These are phyloP conservation scores for Maudiozyma turicensis DNA, from an alignment of 805 yeast species.

Conservation along the genomic window DNA sequence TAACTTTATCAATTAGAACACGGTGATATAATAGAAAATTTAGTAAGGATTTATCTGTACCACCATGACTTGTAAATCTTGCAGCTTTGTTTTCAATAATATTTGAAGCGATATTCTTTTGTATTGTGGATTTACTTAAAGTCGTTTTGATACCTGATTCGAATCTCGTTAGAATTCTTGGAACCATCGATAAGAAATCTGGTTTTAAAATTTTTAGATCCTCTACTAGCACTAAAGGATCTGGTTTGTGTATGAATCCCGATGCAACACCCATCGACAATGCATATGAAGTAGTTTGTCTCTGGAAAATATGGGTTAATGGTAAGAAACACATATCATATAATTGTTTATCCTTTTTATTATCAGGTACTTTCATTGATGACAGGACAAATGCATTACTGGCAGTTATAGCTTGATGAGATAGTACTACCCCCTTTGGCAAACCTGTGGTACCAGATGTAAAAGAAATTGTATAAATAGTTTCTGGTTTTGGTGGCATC, in stretches of 20 bases:
- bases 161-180: conserved; percentile 52
- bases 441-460: conserved; percentile 71
- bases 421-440: conserved; percentile 60
- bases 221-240: conserved; percentile 43
- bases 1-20: conserved; percentile 34
- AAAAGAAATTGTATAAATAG: conserved; percentile 53
- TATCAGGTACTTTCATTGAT: conserved; percentile 23
- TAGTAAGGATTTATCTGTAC: conserved; percentile 32
- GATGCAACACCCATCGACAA: conserved; percentile 39
- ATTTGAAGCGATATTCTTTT: conserved; percentile 18
- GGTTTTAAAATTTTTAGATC: conserved; percentile 51
- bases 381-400: conserved; percentile 37
- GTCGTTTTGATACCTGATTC: conserved; percentile 49
- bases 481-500: conserved; percentile 42
- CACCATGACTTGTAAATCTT: conserved; percentile 24
- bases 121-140: conserved; percentile 14
- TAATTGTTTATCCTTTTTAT: conserved; percentile 19
- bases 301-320: conserved; percentile 49
- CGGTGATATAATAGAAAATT: conserved; percentile 28
- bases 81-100: conserved; percentile 19
- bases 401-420: conserved; percentile 44
- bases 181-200: conserved; percentile 45
- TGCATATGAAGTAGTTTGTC: conserved; percentile 36
- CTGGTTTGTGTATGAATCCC: conserved; percentile 48
- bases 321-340: conserved; percentile 41